A percentile compares a stretch with the other conserved stretches of the same genome.
These are phyloP conservation scores for Morella rubra DNA, from an alignment of 306 rosid species.

Conservation along the genomic window DNA sequence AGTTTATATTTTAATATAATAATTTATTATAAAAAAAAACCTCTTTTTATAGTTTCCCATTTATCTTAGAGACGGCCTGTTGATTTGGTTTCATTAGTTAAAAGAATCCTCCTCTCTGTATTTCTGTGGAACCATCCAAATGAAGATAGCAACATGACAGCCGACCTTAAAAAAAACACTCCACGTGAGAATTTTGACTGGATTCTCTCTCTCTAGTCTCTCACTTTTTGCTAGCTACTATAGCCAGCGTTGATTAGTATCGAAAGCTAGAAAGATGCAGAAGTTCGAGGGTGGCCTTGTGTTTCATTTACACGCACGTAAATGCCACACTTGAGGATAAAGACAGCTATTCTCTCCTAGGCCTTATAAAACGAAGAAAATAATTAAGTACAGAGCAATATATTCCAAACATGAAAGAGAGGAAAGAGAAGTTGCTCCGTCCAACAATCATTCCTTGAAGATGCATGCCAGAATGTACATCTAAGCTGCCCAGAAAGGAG, in stretches of 20 bases:
- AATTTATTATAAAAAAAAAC: too few species aligned
- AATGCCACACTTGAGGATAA: constrained; percentile 22
- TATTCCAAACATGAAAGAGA: background rate
- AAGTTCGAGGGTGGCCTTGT: constrained; percentile 30
- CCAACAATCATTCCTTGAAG: constrained; percentile 27
- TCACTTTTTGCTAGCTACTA: background rate
- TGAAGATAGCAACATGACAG: constrained; percentile 4
- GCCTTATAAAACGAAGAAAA: constrained; percentile 33
- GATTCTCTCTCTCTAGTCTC: background rate
- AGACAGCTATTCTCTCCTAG: constrained; percentile 39
- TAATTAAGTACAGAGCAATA: background rate
- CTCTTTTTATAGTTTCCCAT: too few species aligned
- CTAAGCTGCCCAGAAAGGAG: background rate
- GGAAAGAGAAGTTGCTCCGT: background rate
- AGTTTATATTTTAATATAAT: too few species aligned
- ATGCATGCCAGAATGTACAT: background rate
- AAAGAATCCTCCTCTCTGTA: background rate
- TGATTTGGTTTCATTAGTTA: background rate
- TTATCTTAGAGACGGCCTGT: too few species aligned
- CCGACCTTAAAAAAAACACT: background rate
- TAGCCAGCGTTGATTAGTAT: background rate
- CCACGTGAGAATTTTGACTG: background rate
- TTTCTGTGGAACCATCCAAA: constrained; percentile 25
- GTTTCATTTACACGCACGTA: constrained; percentile 28
- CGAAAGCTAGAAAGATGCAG: constrained; percentile 18